Base-by-base conservation (phyloP, 164 flowering plant genomes). In the Pachysandra terminalis region DNA sequence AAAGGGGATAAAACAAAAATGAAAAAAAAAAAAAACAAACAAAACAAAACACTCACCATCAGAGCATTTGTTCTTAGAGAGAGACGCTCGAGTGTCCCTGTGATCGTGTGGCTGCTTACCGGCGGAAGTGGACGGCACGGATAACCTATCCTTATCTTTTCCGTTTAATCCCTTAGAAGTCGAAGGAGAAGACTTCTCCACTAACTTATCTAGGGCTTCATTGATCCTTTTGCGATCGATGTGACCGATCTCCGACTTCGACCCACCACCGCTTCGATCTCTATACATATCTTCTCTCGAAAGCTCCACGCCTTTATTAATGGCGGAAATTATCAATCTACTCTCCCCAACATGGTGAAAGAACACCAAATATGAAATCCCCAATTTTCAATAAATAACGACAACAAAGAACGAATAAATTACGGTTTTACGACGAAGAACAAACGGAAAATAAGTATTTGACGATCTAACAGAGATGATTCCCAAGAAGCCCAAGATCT, bases 101-200 rank as follows among this genome's bases (percentile, higher is more conserved):
- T 74, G 83, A 74, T 81, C 79, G 16, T 80, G 59, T 0, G 79
- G 84, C n/a, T 69, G 75, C 74, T 82, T 83, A 22, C 80, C 77
- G 21, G 71, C 17, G 25, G 73, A 68, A 10, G 77, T 72, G 21
- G 86, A 80, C 37, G 78, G 79, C 26, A 81, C 63, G 53, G 80
- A 64, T 23, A 79, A 25, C 48, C 81, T 68, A 24, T 80, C 78
- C 77, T 79, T 82, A 9, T 81, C 84, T 76, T 77, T 87, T 61
- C 80, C 84, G 70, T 80, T 81, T 59, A 71, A 26, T 17, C 77
- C 83, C 68, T 70, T 73, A 21, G 94, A 87, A 13, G 87, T 84
- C 55, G 97, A 90, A 21, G 92, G 92, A 22, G 89, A 88, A 1
- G 96, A 82, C 63, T 82, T 80, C 79, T 88, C 94, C 60, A 90